A percentile compares a stretch with the other conserved stretches of the same genome.
Evolutionary conservation across 768 basidiomycete species (phyloP).

Genomic region (Hericium alpestre): DNA sequence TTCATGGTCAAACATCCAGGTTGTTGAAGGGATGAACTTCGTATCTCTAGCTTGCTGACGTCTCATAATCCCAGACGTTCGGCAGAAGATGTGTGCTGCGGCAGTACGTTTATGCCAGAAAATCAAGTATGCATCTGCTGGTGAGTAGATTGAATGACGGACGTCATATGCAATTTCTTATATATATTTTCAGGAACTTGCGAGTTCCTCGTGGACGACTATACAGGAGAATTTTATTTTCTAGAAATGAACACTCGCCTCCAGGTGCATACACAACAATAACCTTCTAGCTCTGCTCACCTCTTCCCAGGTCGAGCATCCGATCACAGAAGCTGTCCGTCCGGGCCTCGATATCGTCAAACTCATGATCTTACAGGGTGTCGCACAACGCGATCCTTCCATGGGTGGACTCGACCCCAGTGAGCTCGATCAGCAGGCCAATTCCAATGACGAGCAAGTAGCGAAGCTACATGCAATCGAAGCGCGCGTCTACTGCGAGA

Average conservation of each 20-base stretch:
- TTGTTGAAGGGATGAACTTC: neutral
- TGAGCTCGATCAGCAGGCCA: neutral
- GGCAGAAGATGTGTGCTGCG: slow-evolving; percentile 39
- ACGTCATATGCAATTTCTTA: neutral
- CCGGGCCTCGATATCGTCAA: slow-evolving; percentile 51
- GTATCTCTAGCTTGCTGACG: too few relatives aligned
- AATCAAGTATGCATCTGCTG: slow-evolving; percentile 50
- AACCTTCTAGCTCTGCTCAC: neutral
- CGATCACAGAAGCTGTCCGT: slow-evolving; percentile 48
- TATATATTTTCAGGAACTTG: slow-evolving; percentile 37
- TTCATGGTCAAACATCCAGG: slow-evolving; percentile 31
- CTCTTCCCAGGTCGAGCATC: slow-evolving; percentile 47
- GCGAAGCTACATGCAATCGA: slow-evolving; percentile 35
- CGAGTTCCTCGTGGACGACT: slow-evolving; percentile 53
- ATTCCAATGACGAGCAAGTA: too few relatives aligned
- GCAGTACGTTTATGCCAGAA: slow-evolving; percentile 37
- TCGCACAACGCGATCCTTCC: slow-evolving; percentile 23
- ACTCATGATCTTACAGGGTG: slow-evolving; percentile 52
- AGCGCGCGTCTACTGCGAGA: slow-evolving; percentile 52
- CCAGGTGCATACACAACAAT: slow-evolving; percentile 26
- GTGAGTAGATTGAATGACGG: slow-evolving; percentile 19
- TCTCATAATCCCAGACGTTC: slow-evolving; percentile 24
- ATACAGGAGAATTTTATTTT: slow-evolving; percentile 47
- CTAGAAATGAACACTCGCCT: slow-evolving; percentile 66
- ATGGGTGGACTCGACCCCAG: slow-evolving; percentile 14